A percentile compares a stretch with the other conserved stretches of the same genome.
These are phyloP conservation scores for Exophiala sp. DNA, from an alignment of 2,329 filamentous ascomycete genomes.

Conservation along the genomic window DNA sequence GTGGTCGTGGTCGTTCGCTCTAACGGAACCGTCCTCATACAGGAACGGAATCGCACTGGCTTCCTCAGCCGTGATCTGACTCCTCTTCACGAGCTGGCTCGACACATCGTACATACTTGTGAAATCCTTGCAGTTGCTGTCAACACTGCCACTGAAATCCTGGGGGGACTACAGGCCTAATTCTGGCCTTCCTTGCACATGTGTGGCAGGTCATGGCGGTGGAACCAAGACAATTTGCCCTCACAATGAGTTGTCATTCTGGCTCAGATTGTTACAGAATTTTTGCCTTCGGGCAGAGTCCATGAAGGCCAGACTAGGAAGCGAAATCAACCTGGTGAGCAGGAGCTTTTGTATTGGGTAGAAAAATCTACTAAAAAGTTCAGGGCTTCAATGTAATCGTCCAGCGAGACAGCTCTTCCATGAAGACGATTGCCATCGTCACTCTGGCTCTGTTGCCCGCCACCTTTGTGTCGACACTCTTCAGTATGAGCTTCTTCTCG, in stretches of 20 bases:
- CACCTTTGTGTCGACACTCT: slow-evolving; percentile 37
- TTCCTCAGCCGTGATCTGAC: slow-evolving; percentile 25
- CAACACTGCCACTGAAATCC: slow-evolving; percentile 29
- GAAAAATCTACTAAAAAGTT: background rate
- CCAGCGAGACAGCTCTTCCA: slow-evolving; percentile 32
- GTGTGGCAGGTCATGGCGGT: background rate
- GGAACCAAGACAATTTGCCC: slow-evolving; percentile 13
- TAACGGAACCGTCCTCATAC: background rate
- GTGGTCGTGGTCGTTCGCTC: background rate
- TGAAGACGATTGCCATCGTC: slow-evolving; percentile 36
- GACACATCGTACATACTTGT: slow-evolving; percentile 33
- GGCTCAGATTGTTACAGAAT: slow-evolving; percentile 30
- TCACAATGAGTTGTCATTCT: slow-evolving; percentile 22
- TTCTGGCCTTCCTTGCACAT: slow-evolving; percentile 7
- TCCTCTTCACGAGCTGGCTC: slow-evolving; percentile 32
- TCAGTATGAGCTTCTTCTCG: slow-evolving; percentile 36
- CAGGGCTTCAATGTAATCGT: slow-evolving; percentile 35
- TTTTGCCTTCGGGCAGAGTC: slow-evolving; percentile 30
- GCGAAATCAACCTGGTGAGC: slow-evolving; percentile 34
- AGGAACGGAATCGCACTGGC: background rate
- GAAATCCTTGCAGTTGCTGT: slow-evolving; percentile 34
- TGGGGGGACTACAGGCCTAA: slow-evolving; percentile 26
- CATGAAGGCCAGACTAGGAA: slow-evolving; percentile 31
- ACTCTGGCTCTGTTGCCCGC: slow-evolving; percentile 35
- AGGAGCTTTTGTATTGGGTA: background rate